These are phyloP conservation scores for Teunomyces cretensis DNA, from an alignment of 805 yeast species.

Conservation along the genomic window DNA sequence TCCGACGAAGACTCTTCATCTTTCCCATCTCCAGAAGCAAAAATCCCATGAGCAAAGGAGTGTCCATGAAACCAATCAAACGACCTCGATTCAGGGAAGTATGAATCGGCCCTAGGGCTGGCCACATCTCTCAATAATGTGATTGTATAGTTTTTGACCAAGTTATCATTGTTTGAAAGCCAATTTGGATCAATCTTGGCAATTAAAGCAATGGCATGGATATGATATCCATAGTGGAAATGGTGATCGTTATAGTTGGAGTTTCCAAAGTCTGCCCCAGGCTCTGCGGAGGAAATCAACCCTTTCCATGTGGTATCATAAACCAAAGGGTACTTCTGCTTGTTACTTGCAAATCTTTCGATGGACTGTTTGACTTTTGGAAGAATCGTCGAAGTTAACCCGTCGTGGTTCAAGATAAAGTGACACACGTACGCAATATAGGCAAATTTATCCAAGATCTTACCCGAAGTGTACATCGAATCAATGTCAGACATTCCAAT, in stretches of 20 bases:
- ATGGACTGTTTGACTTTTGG: conserved; percentile 66
- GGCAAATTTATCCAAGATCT: conserved; percentile 86
- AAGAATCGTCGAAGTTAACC: conserved; percentile 51
- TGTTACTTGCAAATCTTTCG: conserved; percentile 64
- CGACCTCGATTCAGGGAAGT: conserved; percentile 64
- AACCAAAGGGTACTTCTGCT: conserved; percentile 68
- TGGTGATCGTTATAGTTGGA: conserved; percentile 74
- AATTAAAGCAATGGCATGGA: conserved; percentile 67
- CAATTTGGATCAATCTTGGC: conserved; percentile 52
- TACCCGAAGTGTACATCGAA: conserved; percentile 91
- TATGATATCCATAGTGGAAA: conserved; percentile 73
- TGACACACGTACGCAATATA: conserved; percentile 75
- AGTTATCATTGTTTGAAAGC: conserved; percentile 29
- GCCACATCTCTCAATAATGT: conserved; percentile 67
- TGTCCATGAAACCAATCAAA: conserved; percentile 80
- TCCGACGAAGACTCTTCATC: conserved; percentile 76
- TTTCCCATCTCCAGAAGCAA: conserved; percentile 70
- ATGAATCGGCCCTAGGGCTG: conserved; percentile 55
- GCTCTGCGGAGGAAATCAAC: conserved; percentile 65
- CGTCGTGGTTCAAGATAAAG: conserved; percentile 57
- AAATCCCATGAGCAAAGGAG: conserved; percentile 76
- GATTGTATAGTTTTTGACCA: conserved; percentile 51
- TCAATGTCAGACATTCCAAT: conserved; percentile 61
- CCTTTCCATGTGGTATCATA: conserved; percentile 85
- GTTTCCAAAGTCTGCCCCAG: conserved; percentile 69